phyloP scores from a whole-genome alignment of 768 basidiomycete species.

The Termitomyces sp. region DNA sequence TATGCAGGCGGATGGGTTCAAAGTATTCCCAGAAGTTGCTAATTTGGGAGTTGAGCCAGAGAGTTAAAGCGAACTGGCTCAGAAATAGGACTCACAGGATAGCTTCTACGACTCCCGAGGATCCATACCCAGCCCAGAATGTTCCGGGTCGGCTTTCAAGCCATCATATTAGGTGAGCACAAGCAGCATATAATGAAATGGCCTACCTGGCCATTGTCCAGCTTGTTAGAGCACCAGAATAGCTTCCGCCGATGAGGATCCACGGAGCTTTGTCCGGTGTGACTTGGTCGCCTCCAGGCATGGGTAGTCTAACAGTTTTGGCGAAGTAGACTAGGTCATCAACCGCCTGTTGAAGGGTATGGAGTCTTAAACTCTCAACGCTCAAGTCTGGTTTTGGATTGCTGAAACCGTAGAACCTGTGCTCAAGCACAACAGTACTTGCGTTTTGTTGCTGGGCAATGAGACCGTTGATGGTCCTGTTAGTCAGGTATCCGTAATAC shows the following conservation, averaged over 20 bases:
- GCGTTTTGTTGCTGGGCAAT: slow-evolving; percentile 65
- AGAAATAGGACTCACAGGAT: slow-evolving; percentile 34
- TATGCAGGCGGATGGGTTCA: slow-evolving; percentile 63
- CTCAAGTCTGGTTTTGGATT: slow-evolving; percentile 64
- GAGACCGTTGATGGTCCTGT: slow-evolving; percentile 56
- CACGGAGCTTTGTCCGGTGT: slow-evolving; percentile 52
- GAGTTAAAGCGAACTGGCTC: background rate
- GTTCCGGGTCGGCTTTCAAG: slow-evolving; percentile 50
- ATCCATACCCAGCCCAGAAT: slow-evolving; percentile 64
- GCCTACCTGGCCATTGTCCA: slow-evolving; percentile 69
- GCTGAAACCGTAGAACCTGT: slow-evolving; percentile 74
- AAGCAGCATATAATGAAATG: background rate
- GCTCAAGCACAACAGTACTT: slow-evolving; percentile 61
- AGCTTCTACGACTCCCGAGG: slow-evolving; percentile 63
- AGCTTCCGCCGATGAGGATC: slow-evolving; percentile 50
- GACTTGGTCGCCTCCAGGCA: slow-evolving; percentile 60
- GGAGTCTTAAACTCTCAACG: slow-evolving; percentile 50
- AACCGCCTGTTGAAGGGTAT: slow-evolving; percentile 72
- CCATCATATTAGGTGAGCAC: background rate
- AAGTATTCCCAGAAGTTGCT: slow-evolving; percentile 68
- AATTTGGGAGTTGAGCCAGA: background rate
- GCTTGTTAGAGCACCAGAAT: slow-evolving; percentile 48
- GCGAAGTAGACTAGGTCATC: slow-evolving; percentile 72
- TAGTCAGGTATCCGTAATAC: slow-evolving; percentile 57
- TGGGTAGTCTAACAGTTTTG: slow-evolving; percentile 59